Conservation (phyloP, 805 yeast genomes). For the Yarrowia porcina region DNA sequence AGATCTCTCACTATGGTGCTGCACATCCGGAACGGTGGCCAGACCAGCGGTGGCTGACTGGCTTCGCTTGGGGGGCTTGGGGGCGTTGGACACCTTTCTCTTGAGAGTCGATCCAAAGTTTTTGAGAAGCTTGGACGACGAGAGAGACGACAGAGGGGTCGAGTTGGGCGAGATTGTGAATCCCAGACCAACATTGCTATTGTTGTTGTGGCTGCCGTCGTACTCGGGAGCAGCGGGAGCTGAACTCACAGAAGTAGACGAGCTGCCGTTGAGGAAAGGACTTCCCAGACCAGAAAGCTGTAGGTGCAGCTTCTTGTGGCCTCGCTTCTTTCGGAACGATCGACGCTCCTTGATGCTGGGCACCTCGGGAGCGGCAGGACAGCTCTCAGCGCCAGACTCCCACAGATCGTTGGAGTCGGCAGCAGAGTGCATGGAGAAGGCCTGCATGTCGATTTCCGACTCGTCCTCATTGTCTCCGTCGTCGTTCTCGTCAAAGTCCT, state of each 20-base stretch:
- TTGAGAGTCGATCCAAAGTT: conserved; percentile 20
- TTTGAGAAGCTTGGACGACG: conserved; percentile 21
- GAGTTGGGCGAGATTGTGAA: background rate
- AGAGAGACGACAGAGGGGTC: background rate
- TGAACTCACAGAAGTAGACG: background rate
- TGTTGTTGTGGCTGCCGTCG: background rate
- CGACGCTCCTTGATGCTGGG: conserved; percentile 23
- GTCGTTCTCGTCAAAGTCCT: conserved; percentile 9
- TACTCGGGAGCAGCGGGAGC: background rate
- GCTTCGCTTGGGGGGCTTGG: conserved; percentile 13
- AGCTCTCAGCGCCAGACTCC: conserved; percentile 22
- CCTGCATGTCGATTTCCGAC: conserved; percentile 21
- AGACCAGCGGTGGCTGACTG: conserved; percentile 5
- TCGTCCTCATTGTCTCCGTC: background rate
- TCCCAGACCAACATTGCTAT: conserved; percentile 10
- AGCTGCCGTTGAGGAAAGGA: background rate
- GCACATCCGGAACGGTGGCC: conserved; percentile 17
- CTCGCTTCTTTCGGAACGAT: conserved; percentile 16
- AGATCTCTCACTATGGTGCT: background rate
- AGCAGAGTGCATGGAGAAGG: conserved; percentile 14
- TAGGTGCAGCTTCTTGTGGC: conserved; percentile 7
- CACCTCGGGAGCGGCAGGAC: conserved; percentile 5
- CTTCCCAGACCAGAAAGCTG: conserved; percentile 5
- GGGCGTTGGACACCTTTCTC: conserved; percentile 14
- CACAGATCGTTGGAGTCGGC: conserved; percentile 15